A percentile compares a stretch with the other conserved stretches of the same genome.
Conservation (phyloP, 495 filamentous ascomycete species). For the Rhizodiscina lignyota region DNA sequence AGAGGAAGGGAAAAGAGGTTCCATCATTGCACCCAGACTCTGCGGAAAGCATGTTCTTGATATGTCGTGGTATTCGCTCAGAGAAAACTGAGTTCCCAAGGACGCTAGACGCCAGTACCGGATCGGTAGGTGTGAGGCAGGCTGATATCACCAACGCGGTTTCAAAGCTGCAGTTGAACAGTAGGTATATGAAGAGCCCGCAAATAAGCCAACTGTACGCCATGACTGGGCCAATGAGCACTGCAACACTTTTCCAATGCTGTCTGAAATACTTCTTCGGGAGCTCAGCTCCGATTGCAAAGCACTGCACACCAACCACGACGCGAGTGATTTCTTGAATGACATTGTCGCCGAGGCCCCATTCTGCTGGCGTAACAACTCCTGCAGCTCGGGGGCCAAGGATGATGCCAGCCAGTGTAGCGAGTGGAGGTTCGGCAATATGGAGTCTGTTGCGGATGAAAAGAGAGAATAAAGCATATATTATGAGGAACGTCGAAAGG, state of each 20-base stretch:
- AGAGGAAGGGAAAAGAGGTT: conserved; percentile 31
- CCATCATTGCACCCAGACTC: conserved; percentile 36
- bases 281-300: conserved; percentile 30
- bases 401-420: conserved; percentile 28
- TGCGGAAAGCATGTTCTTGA: conserved; percentile 29
- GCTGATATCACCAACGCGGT: conserved; percentile 29
- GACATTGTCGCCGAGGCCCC: conserved; percentile 27
- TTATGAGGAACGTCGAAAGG: conserved; percentile 27
- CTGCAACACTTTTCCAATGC: conserved; percentile 26
- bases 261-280: conserved; percentile 26
- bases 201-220: conserved; percentile 30
- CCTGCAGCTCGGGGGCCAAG: conserved; percentile 23
- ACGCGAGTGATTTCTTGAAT: conserved; percentile 29
- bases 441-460: conserved; percentile 34
- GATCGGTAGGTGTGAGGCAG: conserved; percentile 34
- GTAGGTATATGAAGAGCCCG: conserved; percentile 19
- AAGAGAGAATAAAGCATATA: conserved; percentile 29
- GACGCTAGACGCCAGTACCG: conserved; percentile 29
- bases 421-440: conserved; percentile 34
- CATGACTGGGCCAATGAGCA: conserved; percentile 35
- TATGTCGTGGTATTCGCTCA: conserved; percentile 24
- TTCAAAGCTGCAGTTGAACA: conserved; percentile 22
- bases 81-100: conserved; percentile 29
- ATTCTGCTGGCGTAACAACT: conserved; percentile 21
- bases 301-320: conserved; percentile 31